These are phyloP conservation scores for Aspergillus sp. DNA, from an alignment of 2,329 filamentous ascomycete genomes.

Conservation along the genomic window DNA sequence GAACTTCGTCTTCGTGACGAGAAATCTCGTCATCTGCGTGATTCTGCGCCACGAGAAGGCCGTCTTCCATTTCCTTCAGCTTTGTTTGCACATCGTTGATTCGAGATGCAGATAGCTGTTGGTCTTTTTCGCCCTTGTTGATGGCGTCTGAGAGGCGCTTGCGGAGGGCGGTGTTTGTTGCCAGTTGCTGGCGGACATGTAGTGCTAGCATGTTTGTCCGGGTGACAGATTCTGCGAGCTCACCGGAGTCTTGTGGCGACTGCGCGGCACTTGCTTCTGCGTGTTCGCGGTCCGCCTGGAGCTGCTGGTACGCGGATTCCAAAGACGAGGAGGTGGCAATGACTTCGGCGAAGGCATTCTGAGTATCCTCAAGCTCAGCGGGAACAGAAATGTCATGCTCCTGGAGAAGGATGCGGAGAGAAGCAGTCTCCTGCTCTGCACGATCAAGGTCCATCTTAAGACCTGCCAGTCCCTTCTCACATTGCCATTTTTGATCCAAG, in stretches of 20 bases:
- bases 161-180: conserved; percentile 73
- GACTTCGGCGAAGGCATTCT: conserved; percentile 42
- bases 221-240: conserved; percentile 70
- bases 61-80: conserved; percentile 79
- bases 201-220: conserved; percentile 77
- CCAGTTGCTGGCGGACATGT: conserved; percentile 77
- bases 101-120: conserved; percentile 73
- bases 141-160: conserved; percentile 77
- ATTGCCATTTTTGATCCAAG: conserved; percentile 92
- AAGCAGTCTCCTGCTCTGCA: conserved; percentile 86
- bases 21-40: conserved; percentile 80
- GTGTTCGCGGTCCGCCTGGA: conserved; percentile 68
- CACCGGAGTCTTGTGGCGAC: conserved; percentile 67
- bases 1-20: conserved; percentile 83
- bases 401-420: conserved; percentile 73
- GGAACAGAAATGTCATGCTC: conserved; percentile 81
- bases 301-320: conserved; percentile 69
- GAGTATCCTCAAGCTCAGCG: conserved; percentile 53
- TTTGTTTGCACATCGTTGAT: conserved; percentile 82
- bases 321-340: conserved; percentile 70
- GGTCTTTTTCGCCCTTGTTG: conserved; percentile 77
- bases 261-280: conserved; percentile 68
- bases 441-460: conserved; percentile 96
- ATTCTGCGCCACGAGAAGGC: conserved; percentile 77
- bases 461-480: conserved; percentile 83